Conservation (phyloP, 176 grass and related monocot species). For the Hyparrhenia diplandra region DNA sequence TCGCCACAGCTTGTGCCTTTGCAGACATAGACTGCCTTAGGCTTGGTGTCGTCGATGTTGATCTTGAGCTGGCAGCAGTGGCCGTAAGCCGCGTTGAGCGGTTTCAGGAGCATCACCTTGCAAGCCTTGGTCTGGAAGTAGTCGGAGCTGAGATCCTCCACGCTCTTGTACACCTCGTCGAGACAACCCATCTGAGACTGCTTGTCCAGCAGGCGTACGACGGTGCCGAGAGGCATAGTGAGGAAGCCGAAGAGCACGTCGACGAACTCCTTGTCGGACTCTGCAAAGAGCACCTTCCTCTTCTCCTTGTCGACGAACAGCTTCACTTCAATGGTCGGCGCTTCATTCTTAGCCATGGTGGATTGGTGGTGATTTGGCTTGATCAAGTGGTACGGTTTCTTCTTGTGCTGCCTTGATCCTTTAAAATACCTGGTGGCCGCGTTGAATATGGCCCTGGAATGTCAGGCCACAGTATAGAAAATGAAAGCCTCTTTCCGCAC, state of each 20-base stretch:
- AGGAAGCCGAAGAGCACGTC: conserved; percentile 62
- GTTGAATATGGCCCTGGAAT: no score
- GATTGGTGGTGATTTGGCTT: neutral
- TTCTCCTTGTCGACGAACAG: conserved; percentile 36
- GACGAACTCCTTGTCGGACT: conserved; percentile 39
- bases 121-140: conserved; percentile 12
- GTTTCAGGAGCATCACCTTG: conserved; percentile 37
- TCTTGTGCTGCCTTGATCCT: no score
- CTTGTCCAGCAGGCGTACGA: conserved; percentile 35
- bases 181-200: conserved; percentile 23
- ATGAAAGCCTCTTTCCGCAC: neutral
- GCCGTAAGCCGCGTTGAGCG: neutral
- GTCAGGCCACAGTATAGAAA: no score
- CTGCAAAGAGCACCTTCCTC: conserved; percentile 32
- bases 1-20: neutral
- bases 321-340: conserved; percentile 4
- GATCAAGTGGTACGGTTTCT: neutral
- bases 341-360: neutral
- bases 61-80: neutral
- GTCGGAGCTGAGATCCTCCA: neutral
- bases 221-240: conserved; percentile 40
- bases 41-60: neutral
- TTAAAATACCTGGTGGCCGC: neutral
- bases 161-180: conserved; percentile 29
- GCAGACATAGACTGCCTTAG: neutral